These are phyloP conservation scores for Psilocybe cubensis DNA, from an alignment of 768 basidiomycete genomes.

Conservation along the genomic window DNA sequence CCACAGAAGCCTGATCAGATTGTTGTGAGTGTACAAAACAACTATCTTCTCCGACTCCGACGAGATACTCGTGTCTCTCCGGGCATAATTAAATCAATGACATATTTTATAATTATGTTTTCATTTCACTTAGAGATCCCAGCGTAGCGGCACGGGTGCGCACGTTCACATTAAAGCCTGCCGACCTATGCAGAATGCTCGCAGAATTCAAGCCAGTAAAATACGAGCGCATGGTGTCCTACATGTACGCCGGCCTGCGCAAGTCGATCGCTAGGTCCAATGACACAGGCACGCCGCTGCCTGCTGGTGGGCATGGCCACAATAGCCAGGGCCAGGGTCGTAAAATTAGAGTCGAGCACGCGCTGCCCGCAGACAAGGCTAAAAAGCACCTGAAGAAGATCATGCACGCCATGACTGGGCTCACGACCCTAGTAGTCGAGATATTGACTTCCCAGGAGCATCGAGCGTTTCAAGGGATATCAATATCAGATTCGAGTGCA, in stretches of 20 bases:
- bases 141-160: constrained; percentile 3
- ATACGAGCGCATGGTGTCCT: background rate
- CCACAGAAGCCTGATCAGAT: background rate
- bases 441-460: background rate
- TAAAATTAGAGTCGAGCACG: background rate
- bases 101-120: background rate
- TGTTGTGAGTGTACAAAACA: background rate
- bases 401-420: background rate
- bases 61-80: background rate
- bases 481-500: background rate
- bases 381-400: background rate
- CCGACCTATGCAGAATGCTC: background rate
- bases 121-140: background rate
- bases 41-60: background rate
- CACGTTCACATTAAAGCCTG: constrained; percentile 1
- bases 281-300: background rate
- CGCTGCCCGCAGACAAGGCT: background rate
- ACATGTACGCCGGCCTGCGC: background rate
- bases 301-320: no score
- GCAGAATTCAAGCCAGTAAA: background rate
- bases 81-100: no score
- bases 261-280: background rate
- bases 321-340: no score
- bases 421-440: background rate
- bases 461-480: background rate